These are phyloP conservation scores for Nicotiana rustica DNA, from an alignment of 305 asterid genomes.

Conservation along the genomic window DNA sequence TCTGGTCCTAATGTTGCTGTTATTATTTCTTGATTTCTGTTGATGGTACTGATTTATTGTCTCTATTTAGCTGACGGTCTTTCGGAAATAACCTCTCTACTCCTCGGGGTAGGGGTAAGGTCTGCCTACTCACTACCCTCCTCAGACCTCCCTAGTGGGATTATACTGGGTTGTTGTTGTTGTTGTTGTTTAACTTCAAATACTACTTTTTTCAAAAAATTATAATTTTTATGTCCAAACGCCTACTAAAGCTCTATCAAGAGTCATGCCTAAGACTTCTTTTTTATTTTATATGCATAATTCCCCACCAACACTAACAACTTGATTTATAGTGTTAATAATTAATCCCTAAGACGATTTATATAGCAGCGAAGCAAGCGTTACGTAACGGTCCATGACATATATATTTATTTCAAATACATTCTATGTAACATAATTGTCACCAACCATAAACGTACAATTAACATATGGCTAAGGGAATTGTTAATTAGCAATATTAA, in stretches of 20 bases:
- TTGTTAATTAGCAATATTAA: not conserved
- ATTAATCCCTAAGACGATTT: not conserved
- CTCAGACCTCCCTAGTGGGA: no score
- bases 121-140: no score
- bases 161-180: no score
- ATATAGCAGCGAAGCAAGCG: not conserved
- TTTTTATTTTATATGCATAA: not conserved
- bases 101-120: no score
- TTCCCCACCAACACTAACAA: not conserved
- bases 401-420: not conserved
- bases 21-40: no score
- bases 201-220: no score
- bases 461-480: not conserved
- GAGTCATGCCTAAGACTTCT: not conserved
- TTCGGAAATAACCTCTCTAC: no score
- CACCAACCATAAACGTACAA: slow-evolving; percentile 2
- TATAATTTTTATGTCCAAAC: no score
- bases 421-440: not conserved
- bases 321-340: not conserved
- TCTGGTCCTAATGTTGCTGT: no score
- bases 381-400: not conserved
- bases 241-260: not conserved
- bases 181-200: no score
- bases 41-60: no score
- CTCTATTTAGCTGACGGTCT: no score